Evolutionary conservation across 352 stramenopile species (phyloP).

Genomic region (Globisporangium cederbergense): DNA sequence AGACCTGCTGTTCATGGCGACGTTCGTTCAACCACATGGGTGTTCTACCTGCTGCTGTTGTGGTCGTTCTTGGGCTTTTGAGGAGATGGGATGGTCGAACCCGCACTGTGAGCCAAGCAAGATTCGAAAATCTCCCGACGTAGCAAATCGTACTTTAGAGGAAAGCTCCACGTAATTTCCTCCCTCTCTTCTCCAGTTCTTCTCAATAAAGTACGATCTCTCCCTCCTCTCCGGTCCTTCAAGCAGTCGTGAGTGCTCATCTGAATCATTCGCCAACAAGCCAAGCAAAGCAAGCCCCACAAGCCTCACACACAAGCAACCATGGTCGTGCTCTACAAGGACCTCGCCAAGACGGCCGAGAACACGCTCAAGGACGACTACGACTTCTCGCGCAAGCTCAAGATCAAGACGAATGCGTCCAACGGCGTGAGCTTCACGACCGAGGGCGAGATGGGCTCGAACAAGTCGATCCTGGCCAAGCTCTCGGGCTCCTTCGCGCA

Average conservation of each 20-base stretch:
- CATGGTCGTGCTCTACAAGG: conserved; percentile 84
- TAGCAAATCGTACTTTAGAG: conserved; percentile 34
- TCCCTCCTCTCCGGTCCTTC: conserved; percentile 7
- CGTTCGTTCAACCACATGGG: neutral
- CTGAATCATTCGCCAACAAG: conserved; percentile 56
- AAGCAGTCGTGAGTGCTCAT: neutral
- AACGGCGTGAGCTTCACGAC: conserved; percentile 87
- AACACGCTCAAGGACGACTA: conserved; percentile 87
- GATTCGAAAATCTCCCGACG: conserved; percentile 10
- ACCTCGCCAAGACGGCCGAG: conserved; percentile 84
- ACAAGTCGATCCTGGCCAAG: conserved; percentile 87
- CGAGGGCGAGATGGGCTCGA: conserved; percentile 79
- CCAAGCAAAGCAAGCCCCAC: neutral
- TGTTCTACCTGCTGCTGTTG: neutral
- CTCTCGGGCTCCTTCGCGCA: conserved; percentile 74
- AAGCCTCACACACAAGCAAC: conserved; percentile 11
- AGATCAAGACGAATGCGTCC: conserved; percentile 87
- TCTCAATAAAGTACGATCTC: neutral
- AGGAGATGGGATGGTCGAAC: neutral
- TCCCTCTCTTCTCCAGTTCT: conserved; percentile 7
- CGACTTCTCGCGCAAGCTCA: conserved; percentile 89
- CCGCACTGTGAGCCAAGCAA: neutral
- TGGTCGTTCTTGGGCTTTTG: neutral
- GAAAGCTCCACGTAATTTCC: conserved; percentile 20
- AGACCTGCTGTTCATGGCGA: neutral